A percentile compares a stretch with the other conserved stretches of the same genome.
Conservation (phyloP, 1,284 basidiomycete genomes). For the Puccinia polysora region DNA sequence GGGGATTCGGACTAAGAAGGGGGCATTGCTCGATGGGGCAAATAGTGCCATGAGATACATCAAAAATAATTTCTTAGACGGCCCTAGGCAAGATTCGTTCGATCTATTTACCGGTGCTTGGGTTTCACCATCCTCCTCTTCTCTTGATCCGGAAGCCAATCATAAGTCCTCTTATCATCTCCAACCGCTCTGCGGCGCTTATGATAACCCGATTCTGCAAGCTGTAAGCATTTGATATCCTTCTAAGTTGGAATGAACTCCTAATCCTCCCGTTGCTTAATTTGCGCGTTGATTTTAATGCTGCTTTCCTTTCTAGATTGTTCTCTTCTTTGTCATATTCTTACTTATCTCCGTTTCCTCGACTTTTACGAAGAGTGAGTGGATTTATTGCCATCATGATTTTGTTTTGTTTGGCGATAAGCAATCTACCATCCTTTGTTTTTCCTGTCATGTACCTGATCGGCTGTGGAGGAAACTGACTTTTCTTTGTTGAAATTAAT, state of each 20-base stretch:
- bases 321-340: constrained; percentile 21
- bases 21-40: constrained; percentile 75
- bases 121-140: constrained; percentile 49
- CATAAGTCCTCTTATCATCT: not conserved
- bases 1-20: constrained; percentile 76
- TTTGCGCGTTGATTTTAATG: too few relatives aligned
- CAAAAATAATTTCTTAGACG: constrained; percentile 97
- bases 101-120: constrained; percentile 90
- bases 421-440: too few relatives aligned
- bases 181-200: not conserved
- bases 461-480: too few relatives aligned
- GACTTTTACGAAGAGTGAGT: constrained; percentile 36
- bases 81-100: constrained; percentile 82
- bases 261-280: not conserved
- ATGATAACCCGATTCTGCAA: constrained; percentile 28
- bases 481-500: not conserved
- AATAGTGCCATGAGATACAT: constrained; percentile 84
- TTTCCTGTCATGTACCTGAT: too few relatives aligned
- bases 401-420: too few relatives aligned
- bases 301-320: constrained; percentile 13
- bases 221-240: constrained; percentile 24
- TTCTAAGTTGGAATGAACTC: not conserved
- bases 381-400: too few relatives aligned
- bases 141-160: not conserved
- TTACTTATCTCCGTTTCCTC: constrained; percentile 23